A percentile compares a stretch with the other conserved stretches of the same genome.
Evolutionary conservation across 768 basidiomycete species (phyloP).

Genomic region (Suillus discolor): DNA sequence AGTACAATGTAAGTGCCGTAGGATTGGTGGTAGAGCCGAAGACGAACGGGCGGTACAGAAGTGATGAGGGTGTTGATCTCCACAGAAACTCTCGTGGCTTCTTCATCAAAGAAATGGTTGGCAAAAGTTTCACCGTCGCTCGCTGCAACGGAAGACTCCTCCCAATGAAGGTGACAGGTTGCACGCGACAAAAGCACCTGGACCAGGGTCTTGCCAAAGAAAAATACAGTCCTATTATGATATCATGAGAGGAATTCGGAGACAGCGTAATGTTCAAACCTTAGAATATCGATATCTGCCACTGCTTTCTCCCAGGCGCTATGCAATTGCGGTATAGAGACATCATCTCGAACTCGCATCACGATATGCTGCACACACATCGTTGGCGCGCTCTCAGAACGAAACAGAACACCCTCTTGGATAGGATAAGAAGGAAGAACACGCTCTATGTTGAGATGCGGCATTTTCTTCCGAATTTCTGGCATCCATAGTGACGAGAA

Average conservation of each 20-base stretch:
- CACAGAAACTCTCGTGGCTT: constrained; percentile 22
- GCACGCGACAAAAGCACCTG: constrained; percentile 29
- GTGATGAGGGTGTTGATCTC: constrained; percentile 27
- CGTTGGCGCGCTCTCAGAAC: constrained; percentile 37
- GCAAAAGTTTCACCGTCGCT: constrained; percentile 21
- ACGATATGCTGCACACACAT: constrained; percentile 50
- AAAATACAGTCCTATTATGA: constrained; percentile 32
- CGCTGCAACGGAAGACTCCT: constrained; percentile 13
- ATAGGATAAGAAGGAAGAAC: constrained; percentile 47
- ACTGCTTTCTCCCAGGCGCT: constrained; percentile 38
- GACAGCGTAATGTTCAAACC: constrained; percentile 16
- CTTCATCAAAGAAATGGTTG: constrained; percentile 22
- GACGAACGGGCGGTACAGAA: constrained; percentile 20
- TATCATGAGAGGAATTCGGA: not conserved
- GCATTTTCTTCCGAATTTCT: constrained; percentile 11
- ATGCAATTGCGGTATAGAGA: constrained; percentile 26
- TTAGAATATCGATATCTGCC: constrained; percentile 28
- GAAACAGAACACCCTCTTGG: constrained; percentile 49
- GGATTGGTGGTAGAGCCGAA: constrained; percentile 14
- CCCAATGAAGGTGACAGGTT: constrained; percentile 19
- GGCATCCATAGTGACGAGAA: constrained; percentile 24
- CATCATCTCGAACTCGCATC: constrained; percentile 27
- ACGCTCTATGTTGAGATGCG: constrained; percentile 12
- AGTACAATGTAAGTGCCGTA: constrained; percentile 19
- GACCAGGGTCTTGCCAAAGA: constrained; percentile 29